Evolutionary conservation across 352 stramenopile genomes (phyloP), one percentile per base, ranked within the genome.

Genomic region (Pelagophyceae sp.): DNA sequence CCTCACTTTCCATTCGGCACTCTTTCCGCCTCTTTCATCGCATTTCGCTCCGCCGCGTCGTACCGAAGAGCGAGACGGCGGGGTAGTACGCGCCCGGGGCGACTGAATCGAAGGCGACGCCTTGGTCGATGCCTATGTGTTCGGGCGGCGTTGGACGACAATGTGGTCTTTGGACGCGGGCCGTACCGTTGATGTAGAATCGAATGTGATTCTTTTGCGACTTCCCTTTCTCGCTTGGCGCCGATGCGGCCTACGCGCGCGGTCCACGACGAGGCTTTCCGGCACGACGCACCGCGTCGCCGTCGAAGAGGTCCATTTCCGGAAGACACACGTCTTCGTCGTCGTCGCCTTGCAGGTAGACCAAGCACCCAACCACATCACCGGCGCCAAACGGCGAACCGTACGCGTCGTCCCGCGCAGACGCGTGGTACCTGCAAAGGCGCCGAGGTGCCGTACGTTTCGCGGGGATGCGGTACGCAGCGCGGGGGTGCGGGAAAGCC

Each of bases 281-380:
- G n/a, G n/a, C n/a, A n/a, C n/a, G n/a, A n/a, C n/a, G n/a, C n/a
- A n/a, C n/a, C n/a, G n/a, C n/a, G n/a, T 72, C 6, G 1, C 29
- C 63, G 31, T 17, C 29, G 31, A 45, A n/a, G 63, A 72, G 6
- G 63, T 72, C 63, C 58, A n/a, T n/a, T n/a, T n/a, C n/a, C n/a
- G n/a, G n/a, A n/a, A n/a, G n/a, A n/a, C n/a, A n/a, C n/a, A n/a
- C n/a, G n/a, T n/a, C n/a, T n/a, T 71, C 31, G 61, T 15, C 29
- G 19, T 51, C 67, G 11, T 31, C 67, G 67, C 15, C n/a, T 0
- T 27, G 5, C 35, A 74, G 20, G 35, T 31, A 23, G 67, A 74
- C 58, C 67, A 58, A 31, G 38, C 67, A 74, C 2, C 67, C 67
- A n/a, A 74, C 38, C 15, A 74, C 38, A n/a, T 74, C 67, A 19